These are phyloP conservation scores for Saccharomyces kudriavzevii DNA, from an alignment of 805 yeast genomes.

Conservation along the genomic window DNA sequence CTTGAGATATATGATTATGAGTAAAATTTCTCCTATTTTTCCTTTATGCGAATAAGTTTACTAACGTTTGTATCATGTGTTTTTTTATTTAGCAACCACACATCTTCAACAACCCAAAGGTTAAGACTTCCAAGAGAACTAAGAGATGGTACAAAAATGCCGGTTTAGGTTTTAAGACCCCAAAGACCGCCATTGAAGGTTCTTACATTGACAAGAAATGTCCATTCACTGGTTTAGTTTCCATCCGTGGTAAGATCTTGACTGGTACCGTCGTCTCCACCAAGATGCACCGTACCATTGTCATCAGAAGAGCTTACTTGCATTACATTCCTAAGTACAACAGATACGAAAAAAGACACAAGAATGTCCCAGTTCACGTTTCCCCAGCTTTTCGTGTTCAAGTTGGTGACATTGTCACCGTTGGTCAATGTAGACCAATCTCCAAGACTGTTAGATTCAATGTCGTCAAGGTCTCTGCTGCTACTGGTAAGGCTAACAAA, in stretches of 20 bases:
- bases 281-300: conserved; percentile 99
- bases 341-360: conserved; percentile 99
- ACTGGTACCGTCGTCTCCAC: conserved; percentile 99
- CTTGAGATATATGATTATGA: not conserved
- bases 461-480: conserved; percentile 90
- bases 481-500: conserved; percentile 82
- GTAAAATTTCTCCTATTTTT: not conserved
- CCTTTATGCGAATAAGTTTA: conserved; percentile 2
- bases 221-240: conserved; percentile 94
- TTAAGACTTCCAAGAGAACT: conserved; percentile 96
- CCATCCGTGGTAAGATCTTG: conserved; percentile 99
- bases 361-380: conserved; percentile 99
- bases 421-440: conserved; percentile 99
- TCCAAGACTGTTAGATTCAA: conserved; percentile 99
- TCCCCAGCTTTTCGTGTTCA: conserved; percentile 99
- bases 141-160: conserved; percentile 99
- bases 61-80: not conserved
- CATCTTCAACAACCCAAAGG: conserved; percentile 99
- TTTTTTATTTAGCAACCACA: conserved; percentile 80
- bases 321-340: conserved; percentile 99
- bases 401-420: conserved; percentile 98
- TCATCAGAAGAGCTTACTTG: conserved; percentile 99
- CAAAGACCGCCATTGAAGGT: conserved; percentile 97
- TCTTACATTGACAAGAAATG: conserved; percentile 99
- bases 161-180: conserved; percentile 99